Conservation (phyloP, 2,329 filamentous ascomycete genomes). For the Pseudogymnoascus sp. region DNA sequence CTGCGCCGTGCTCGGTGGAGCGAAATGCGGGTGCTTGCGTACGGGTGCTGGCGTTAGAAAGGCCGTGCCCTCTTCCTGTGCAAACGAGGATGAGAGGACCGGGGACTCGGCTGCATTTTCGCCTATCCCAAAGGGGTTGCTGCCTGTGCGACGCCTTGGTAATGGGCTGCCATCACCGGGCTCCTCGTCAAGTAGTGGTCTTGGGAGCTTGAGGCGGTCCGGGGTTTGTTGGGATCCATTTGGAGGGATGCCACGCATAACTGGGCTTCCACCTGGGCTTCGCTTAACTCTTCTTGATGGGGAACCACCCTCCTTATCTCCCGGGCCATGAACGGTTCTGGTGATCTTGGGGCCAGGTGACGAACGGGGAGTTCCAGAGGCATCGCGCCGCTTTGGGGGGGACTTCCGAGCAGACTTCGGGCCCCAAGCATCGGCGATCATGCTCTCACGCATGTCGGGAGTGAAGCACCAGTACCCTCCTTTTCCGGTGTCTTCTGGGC, state of each 20-base stretch:
- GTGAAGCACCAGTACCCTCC: conserved; percentile 99
- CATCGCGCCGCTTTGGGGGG: background rate
- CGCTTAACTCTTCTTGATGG: conserved; percentile 50
- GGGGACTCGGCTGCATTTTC: conserved; percentile 45
- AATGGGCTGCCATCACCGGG: conserved; percentile 50
- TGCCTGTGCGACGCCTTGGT: conserved; percentile 41
- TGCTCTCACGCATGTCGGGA: conserved; percentile 75
- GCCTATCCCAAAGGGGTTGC: conserved; percentile 38
- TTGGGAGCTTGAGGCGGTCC: conserved; percentile 38
- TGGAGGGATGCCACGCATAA: conserved; percentile 40
- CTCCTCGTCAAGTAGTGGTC: conserved; percentile 17
- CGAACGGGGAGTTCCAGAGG: background rate
- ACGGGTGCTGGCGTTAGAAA: conserved; percentile 67
- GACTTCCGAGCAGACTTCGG: conserved; percentile 9
- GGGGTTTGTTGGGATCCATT: conserved; percentile 44
- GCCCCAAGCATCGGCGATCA: conserved; percentile 59
- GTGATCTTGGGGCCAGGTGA: background rate
- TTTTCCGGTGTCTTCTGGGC: conserved; percentile 92
- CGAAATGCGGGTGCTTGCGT: conserved; percentile 63
- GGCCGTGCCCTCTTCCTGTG: conserved; percentile 50
- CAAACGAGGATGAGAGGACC: conserved; percentile 52
- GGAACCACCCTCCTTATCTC: conserved; percentile 33
- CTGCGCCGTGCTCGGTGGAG: conserved; percentile 72
- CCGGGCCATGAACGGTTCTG: conserved; percentile 36
- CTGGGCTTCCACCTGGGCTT: conserved; percentile 46